These are phyloP conservation scores for Phytomonas sp. DNA, from an alignment of 208 protist genomes.

Conservation along the genomic window DNA sequence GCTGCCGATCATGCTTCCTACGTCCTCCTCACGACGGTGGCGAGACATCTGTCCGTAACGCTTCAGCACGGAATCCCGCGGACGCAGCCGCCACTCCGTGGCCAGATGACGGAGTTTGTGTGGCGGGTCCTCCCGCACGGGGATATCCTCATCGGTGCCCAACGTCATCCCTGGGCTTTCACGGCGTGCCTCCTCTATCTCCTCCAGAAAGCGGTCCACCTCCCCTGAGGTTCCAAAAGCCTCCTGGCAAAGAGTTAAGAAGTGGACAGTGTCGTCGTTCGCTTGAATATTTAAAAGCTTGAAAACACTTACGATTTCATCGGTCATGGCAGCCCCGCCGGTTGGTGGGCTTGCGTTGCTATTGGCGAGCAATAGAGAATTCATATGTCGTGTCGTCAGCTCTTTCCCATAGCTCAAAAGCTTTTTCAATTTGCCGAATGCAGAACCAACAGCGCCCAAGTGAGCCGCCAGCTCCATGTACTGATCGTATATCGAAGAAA, in stretches of 20 bases:
- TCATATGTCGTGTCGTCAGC: constrained; percentile 71
- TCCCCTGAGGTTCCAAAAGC: constrained; percentile 30
- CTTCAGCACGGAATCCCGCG: constrained; percentile 66
- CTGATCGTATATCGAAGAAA: constrained; percentile 60
- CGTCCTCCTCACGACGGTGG: constrained; percentile 25
- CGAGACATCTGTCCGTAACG: constrained; percentile 67
- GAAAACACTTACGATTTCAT: constrained; percentile 61
- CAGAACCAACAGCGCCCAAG: constrained; percentile 62
- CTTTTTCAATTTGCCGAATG: constrained; percentile 63
- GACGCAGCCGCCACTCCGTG: constrained; percentile 53
- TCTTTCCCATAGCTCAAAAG: constrained; percentile 70
- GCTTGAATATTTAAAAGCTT: constrained; percentile 35
- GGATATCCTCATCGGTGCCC: constrained; percentile 8
- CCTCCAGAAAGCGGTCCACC: constrained; percentile 25
- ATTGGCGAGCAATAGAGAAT: constrained; percentile 80
- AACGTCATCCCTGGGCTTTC: constrained; percentile 16
- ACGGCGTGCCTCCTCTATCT: constrained; percentile 17
- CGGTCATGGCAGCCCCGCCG: constrained; percentile 47
- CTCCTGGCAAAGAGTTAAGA: constrained; percentile 35
- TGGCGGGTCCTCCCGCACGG: constrained; percentile 27
- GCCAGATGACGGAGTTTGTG: constrained; percentile 59
- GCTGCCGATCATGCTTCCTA: constrained; percentile 76
- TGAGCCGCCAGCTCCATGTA: constrained; percentile 74
- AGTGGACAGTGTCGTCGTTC: constrained; percentile 67
- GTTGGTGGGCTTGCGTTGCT: constrained; percentile 52